Evolutionary conservation across 176 grass and related monocot genomes (phyloP).

Genomic region (Phoenix dactylifera): DNA sequence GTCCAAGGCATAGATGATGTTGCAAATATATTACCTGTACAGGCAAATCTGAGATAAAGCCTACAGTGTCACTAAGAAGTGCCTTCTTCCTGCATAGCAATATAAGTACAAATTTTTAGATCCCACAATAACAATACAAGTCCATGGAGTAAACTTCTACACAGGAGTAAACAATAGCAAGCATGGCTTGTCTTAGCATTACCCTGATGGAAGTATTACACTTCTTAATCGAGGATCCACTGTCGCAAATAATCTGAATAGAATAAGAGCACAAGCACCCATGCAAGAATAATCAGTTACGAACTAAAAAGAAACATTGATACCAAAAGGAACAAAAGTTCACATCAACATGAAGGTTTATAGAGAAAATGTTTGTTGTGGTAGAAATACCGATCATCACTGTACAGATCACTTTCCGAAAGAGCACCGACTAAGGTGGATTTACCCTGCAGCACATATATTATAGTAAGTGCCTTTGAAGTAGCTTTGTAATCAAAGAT

Average conservation of each 20-base stretch:
- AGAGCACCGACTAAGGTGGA: constrained; percentile 93
- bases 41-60: constrained; percentile 97
- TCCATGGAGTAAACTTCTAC: too few relatives aligned
- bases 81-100: constrained; percentile 53
- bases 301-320: not conserved
- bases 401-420: constrained; percentile 70
- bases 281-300: constrained; percentile 11
- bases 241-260: constrained; percentile 81
- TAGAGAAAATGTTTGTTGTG: not conserved
- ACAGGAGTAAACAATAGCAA: too few relatives aligned
- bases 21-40: constrained; percentile 53
- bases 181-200: constrained; percentile 9
- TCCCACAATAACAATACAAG: too few relatives aligned
- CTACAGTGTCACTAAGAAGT: constrained; percentile 93
- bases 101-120: constrained; percentile 6
- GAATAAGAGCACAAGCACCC: constrained; percentile 18
- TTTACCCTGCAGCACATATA: constrained; percentile 62
- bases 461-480: not conserved
- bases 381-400: constrained; percentile 66
- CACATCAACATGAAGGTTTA: not conserved
- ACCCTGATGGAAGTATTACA: constrained; percentile 96
- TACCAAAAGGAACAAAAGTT: constrained; percentile 8
- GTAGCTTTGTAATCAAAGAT: too few relatives aligned
- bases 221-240: constrained; percentile 88
- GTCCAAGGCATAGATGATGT: not conserved